A percentile compares a stretch with the other conserved stretches of the same genome.
phyloP scores from a whole-genome alignment of 805 yeast genomes.

The Ogataea nitratoaversa region DNA sequence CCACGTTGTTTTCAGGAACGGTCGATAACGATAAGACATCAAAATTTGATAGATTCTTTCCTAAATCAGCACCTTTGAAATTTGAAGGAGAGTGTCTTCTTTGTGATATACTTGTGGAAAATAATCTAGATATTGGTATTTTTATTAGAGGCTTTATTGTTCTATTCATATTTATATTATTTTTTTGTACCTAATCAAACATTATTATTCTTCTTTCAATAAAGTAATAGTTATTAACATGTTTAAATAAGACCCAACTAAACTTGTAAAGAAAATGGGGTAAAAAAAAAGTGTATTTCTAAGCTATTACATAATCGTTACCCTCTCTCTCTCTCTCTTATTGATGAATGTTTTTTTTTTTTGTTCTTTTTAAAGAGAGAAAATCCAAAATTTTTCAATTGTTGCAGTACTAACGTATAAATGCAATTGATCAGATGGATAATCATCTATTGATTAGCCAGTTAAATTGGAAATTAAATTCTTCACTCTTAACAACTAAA shows the following conservation, averaged over 20 bases:
- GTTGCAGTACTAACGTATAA: no score
- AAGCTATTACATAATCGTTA: background rate
- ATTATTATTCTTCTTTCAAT: no score
- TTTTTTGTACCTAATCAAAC: no score
- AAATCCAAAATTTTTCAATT: background rate
- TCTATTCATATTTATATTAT: background rate
- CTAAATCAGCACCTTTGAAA: conserved; percentile 32
- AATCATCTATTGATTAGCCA: no score
- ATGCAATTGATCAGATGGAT: no score
- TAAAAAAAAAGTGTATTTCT: background rate
- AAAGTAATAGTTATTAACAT: no score
- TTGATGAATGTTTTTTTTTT: no score
- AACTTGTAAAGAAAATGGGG: conserved; percentile 1
- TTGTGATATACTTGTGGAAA: conserved; percentile 3
- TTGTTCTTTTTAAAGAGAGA: background rate
- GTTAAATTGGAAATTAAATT: no score
- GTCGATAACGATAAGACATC: conserved; percentile 41
- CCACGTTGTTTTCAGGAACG: conserved; percentile 47
- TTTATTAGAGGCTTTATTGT: background rate
- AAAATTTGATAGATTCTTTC: conserved; percentile 36
- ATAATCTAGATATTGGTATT: conserved; percentile 3
- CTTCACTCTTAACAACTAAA: no score
- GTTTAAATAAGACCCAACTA: background rate
- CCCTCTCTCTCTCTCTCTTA: background rate
- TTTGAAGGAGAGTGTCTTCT: conserved; percentile 21